Evolutionary conservation across 805 yeast genomes (phyloP).

Genomic region (Nakazawaea wyomingensis): DNA sequence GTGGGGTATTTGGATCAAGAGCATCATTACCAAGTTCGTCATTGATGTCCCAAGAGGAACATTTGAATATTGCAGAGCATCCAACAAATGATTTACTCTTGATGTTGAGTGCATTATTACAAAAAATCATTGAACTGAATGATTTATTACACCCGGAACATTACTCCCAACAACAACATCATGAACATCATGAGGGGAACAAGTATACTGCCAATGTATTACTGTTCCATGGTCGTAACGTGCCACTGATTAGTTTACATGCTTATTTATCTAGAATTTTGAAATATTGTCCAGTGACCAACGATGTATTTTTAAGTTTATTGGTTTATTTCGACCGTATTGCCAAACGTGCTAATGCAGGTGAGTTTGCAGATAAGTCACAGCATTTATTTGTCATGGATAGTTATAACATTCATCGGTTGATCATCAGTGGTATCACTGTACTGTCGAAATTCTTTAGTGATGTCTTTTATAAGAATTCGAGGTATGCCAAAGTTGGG

Average conservation of each 20-base stretch:
- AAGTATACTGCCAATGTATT: conserved; percentile 63
- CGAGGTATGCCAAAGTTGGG: conserved; percentile 93
- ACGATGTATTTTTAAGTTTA: conserved; percentile 86
- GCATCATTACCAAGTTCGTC: conserved; percentile 13
- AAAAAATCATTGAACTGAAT: conserved; percentile 85
- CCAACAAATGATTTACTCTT: conserved; percentile 75
- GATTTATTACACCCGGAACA: conserved; percentile 75
- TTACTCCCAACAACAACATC: conserved; percentile 32
- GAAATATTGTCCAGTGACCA: conserved; percentile 97
- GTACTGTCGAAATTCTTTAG: conserved; percentile 93
- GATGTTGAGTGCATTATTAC: conserved; percentile 82
- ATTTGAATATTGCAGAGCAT: conserved; percentile 72
- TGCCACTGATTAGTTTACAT: conserved; percentile 90
- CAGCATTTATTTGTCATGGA: conserved; percentile 88
- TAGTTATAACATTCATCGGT: conserved; percentile 88
- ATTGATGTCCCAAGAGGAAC: conserved; percentile 35
- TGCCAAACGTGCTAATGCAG: conserved; percentile 72
- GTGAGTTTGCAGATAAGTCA: conserved; percentile 24
- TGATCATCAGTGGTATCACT: conserved; percentile 91
- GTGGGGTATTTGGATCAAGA: conserved; percentile 12
- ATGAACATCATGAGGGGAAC: conserved; percentile 26
- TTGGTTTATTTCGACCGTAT: conserved; percentile 93
- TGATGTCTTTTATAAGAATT: conserved; percentile 90
- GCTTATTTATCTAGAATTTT: conserved; percentile 86
- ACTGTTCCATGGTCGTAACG: conserved; percentile 92